Conservation (phyloP, 208 protist species). For the Borovskyia barvae region DNA sequence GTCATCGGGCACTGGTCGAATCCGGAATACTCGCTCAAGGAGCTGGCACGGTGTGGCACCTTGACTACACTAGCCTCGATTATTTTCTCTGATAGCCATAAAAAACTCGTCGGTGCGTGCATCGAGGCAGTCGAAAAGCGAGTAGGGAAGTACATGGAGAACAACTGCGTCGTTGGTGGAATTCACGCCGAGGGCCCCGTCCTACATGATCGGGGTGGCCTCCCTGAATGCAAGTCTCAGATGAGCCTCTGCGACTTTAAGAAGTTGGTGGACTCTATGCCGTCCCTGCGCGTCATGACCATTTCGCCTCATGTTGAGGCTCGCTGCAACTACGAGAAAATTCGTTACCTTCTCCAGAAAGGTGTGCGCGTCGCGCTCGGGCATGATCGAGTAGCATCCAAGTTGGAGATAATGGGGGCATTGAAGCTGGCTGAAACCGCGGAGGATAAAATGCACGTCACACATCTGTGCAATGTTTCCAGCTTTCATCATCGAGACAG, state of each 20-base stretch:
- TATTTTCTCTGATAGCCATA: conserved; percentile 66
- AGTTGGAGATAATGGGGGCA: conserved; percentile 56
- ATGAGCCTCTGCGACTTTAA: conserved; percentile 40
- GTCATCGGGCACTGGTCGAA: conserved; percentile 72
- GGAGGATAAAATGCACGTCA: conserved; percentile 56
- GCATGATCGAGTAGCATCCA: conserved; percentile 51
- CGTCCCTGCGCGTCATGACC: conserved; percentile 67
- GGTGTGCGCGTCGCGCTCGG: conserved; percentile 51
- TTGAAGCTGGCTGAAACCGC: conserved; percentile 32
- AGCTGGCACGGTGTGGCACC: conserved; percentile 72
- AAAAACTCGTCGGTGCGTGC: conserved; percentile 34
- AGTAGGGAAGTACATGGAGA: conserved; percentile 31
- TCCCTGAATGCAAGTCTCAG: conserved; percentile 40
- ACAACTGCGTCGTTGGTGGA: conserved; percentile 60
- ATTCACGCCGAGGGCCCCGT: conserved; percentile 73
- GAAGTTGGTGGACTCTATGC: conserved; percentile 45
- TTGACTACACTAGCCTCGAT: conserved; percentile 61
- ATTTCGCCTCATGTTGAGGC: conserved; percentile 66
- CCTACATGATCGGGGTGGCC: conserved; percentile 61
- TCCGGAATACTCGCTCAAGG: conserved; percentile 55
- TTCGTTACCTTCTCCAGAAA: conserved; percentile 42
- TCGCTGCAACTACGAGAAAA: conserved; percentile 37
- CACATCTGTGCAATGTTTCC: conserved; percentile 73
- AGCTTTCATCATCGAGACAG: conserved; percentile 64
- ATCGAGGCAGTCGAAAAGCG: conserved; percentile 43